Evolutionary conservation across 176 grass and related monocot genomes (phyloP), one percentile per base, ranked within the genome.

Genomic region (Oryza glaberrima): DNA sequence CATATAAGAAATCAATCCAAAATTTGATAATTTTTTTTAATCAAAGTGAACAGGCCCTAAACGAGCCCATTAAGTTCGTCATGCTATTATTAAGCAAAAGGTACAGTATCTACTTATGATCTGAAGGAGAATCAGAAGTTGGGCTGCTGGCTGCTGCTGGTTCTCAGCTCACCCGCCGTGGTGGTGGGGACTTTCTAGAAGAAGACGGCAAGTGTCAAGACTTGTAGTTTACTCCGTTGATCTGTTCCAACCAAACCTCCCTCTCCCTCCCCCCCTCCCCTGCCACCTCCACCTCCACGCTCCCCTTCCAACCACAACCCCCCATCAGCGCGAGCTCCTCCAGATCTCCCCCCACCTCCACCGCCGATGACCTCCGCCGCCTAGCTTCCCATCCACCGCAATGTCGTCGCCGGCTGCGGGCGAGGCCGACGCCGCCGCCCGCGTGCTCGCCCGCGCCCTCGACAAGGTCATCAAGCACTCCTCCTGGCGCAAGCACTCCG

Each of bases 401-500:
- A 91, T 91, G 90, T 77, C 87, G 54, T 80, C 86, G 11, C 23
- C 67, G 36, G 25, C 64, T 60, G 74, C 58, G 58, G 58, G 30
- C 73, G 66, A 76, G 17, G 73, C 54, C 26, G 73, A 90, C 22
- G 56, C 43, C 67, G 58, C 35, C 47, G 91, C 70, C 70, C 93
- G 96, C 54, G 76, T 95, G 82, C 85, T 95, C 46, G 86, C 79
- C 48, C 96, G 89, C 54, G 88, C 91, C 75, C 93, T 98, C 54
- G 96, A 98, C 91, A 98, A 95, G 93, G 86, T 98, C 87, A 93
- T 95, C 87, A 98, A 98, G 82, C 92, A 98, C 85, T 94, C 96
- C 48, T 87, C 93, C 54, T 98, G 96, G 91, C 85, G 91, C 70
- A 89, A 91, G 61, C 96, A 98, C 89, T 85, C 93, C 44, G 76